Conservation (phyloP, 257 asterid species). For the Misopates orontium region DNA sequence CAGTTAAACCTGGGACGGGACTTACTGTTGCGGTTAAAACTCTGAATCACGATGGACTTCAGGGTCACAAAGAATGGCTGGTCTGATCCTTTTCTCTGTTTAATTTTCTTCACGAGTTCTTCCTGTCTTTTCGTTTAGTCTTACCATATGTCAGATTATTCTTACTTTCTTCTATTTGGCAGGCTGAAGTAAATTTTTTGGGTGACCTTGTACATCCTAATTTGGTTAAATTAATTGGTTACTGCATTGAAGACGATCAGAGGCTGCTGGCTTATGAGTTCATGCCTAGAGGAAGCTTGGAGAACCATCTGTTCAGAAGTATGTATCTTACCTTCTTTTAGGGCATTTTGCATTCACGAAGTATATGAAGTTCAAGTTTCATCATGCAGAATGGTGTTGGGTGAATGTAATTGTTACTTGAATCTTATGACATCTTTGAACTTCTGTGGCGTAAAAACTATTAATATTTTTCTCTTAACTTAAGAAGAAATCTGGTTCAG, state of each 20-base stretch:
- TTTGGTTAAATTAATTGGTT: slow-evolving; percentile 57
- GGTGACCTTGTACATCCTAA: slow-evolving; percentile 63
- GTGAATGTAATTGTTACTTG: neutral
- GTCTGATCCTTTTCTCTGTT: slow-evolving; percentile 41
- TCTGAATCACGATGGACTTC: slow-evolving; percentile 76
- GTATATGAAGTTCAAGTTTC: neutral
- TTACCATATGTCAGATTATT: slow-evolving; percentile 6
- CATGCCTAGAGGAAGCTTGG: slow-evolving; percentile 72
- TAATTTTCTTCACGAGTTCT: neutral
- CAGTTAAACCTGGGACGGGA: slow-evolving; percentile 73
- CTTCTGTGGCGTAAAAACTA: no score
- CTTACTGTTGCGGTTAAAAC: slow-evolving; percentile 80
- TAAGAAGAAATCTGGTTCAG: no score
- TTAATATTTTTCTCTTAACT: no score
- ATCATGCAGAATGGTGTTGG: neutral
- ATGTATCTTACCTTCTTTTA: slow-evolving; percentile 25
- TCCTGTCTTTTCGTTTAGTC: neutral
- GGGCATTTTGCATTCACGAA: slow-evolving; percentile 8
- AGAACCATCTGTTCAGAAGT: slow-evolving; percentile 67
- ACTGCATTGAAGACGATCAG: slow-evolving; percentile 62
- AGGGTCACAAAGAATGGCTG: slow-evolving; percentile 95
- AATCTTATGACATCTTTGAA: no score
- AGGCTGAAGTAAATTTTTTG: slow-evolving; percentile 66
- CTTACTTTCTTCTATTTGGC: slow-evolving; percentile 28
- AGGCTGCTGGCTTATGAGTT: slow-evolving; percentile 56